A percentile compares a stretch with the other conserved stretches of the same genome.
These are phyloP conservation scores for Aspergillus coremiiformis DNA, from an alignment of 495 filamentous ascomycete species.

Conservation along the genomic window DNA sequence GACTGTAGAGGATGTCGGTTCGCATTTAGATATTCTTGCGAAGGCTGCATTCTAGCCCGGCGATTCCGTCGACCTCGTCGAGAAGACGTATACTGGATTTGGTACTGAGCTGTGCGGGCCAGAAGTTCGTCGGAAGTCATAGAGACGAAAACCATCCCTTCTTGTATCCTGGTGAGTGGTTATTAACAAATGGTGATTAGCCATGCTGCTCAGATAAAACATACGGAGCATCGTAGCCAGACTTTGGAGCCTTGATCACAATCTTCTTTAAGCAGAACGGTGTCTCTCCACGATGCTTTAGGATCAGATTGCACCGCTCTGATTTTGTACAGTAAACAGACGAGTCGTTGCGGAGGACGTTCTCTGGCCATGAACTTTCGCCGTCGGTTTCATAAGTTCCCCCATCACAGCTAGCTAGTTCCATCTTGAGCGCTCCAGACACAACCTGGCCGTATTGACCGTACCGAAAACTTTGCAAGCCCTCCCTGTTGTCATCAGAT, in stretches of 20 bases:
- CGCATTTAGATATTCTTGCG: slow-evolving; percentile 35
- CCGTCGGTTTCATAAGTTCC: slow-evolving; percentile 57
- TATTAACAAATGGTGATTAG: not conserved
- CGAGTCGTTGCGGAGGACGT: slow-evolving; percentile 72
- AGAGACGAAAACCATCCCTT: slow-evolving; percentile 87
- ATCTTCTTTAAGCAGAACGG: slow-evolving; percentile 77
- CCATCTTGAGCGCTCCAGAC: slow-evolving; percentile 71
- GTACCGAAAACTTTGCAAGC: slow-evolving; percentile 59
- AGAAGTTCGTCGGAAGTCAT: slow-evolving; percentile 75
- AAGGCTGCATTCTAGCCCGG: slow-evolving; percentile 28
- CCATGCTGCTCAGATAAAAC: not conserved
- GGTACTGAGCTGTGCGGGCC: slow-evolving; percentile 63
- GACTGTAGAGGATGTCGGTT: slow-evolving; percentile 30
- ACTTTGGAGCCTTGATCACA: slow-evolving; percentile 77
- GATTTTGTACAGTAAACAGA: slow-evolving; percentile 86
- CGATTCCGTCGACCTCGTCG: slow-evolving; percentile 23
- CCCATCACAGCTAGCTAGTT: slow-evolving; percentile 83
- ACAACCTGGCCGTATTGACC: slow-evolving; percentile 79
- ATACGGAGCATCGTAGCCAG: slow-evolving; percentile 80
- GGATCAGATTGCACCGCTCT: slow-evolving; percentile 72
- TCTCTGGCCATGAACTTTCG: slow-evolving; percentile 61
- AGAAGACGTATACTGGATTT: slow-evolving; percentile 54
- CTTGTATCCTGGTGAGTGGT: slow-evolving; percentile 50
- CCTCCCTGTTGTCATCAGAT: slow-evolving; percentile 45
- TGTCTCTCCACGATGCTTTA: slow-evolving; percentile 68